Conservation (phyloP, 2,329 filamentous ascomycete species). For the Chaetoscypha palmicola region DNA sequence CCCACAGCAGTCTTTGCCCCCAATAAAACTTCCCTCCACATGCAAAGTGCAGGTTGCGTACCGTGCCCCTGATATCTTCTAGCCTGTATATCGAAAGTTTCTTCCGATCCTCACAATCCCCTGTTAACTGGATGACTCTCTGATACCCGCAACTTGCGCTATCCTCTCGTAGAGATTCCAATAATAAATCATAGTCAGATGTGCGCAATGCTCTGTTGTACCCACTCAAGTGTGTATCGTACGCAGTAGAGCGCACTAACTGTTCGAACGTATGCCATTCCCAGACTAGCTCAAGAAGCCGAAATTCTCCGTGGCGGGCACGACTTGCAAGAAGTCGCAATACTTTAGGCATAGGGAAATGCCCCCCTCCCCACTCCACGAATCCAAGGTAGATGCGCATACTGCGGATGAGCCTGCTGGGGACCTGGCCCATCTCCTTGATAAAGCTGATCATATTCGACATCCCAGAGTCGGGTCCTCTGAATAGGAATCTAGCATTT, state of each 20-base stretch:
- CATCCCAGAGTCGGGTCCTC: not conserved
- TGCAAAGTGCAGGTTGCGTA: constrained; percentile 4
- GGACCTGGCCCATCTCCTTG: constrained; percentile 12
- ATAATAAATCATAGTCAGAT: not conserved
- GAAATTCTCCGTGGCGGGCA: not conserved
- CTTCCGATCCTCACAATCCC: not conserved
- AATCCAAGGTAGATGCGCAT: not conserved
- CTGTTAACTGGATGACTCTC: not conserved
- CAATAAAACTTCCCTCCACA: constrained; percentile 3
- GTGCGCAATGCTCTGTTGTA: too few relatives aligned
- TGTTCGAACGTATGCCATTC: not conserved
- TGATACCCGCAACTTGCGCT: constrained; percentile 1
- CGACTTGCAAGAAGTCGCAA: not conserved
- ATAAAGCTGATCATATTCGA: constrained; percentile 1
- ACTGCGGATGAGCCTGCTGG: not conserved
- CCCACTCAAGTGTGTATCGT: not conserved
- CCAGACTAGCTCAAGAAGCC: not conserved
- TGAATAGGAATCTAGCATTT: constrained; percentile 13
- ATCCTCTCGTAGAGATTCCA: not conserved
- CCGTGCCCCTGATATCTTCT: not conserved
- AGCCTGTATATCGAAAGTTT: not conserved
- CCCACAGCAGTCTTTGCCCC: not conserved
- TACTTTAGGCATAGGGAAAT: not conserved
- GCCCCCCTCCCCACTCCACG: not conserved
- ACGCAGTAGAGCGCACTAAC: too few relatives aligned